Percentiles rank a stretch among this genome's conserved stretches.
Conservation (phyloP, 495 filamentous ascomycete species). For the Wilcoxina mikolae region DNA sequence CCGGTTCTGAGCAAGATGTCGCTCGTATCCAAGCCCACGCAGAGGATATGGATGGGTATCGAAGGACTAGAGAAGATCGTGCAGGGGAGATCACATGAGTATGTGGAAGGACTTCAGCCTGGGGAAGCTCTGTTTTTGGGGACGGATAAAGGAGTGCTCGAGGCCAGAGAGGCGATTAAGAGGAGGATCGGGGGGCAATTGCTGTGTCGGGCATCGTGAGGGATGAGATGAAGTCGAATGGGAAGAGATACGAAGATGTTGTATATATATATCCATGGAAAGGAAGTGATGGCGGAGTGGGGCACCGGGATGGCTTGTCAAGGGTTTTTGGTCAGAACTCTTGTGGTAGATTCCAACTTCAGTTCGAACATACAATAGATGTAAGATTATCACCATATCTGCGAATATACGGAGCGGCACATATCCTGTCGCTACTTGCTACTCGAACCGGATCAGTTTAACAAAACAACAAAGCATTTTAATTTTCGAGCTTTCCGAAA, state of each 20-base stretch:
- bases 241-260: not conserved
- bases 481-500: too few relatives aligned
- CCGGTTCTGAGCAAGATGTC: conserved; percentile 61
- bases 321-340: too few relatives aligned
- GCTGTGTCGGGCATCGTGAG: conserved; percentile 50
- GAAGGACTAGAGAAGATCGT: conserved; percentile 45
- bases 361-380: too few relatives aligned
- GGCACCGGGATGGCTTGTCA: too few relatives aligned
- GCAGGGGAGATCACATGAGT: conserved; percentile 47
- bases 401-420: too few relatives aligned
- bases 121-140: conserved; percentile 74
- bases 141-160: conserved; percentile 68
- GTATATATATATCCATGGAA: not conserved
- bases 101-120: conserved; percentile 56
- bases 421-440: too few relatives aligned
- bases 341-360: too few relatives aligned
- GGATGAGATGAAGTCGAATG: conserved; percentile 18
- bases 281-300: not conserved
- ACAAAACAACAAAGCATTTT: too few relatives aligned
- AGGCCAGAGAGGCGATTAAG: conserved; percentile 74
- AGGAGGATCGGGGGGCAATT: conserved; percentile 72
- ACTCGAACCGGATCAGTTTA: too few relatives aligned
- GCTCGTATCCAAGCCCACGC: conserved; percentile 63
- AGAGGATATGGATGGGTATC: conserved; percentile 50
- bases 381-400: too few relatives aligned